phyloP scores from a whole-genome alignment of 2,329 filamentous ascomycete species.

The Fulvia fulva region DNA sequence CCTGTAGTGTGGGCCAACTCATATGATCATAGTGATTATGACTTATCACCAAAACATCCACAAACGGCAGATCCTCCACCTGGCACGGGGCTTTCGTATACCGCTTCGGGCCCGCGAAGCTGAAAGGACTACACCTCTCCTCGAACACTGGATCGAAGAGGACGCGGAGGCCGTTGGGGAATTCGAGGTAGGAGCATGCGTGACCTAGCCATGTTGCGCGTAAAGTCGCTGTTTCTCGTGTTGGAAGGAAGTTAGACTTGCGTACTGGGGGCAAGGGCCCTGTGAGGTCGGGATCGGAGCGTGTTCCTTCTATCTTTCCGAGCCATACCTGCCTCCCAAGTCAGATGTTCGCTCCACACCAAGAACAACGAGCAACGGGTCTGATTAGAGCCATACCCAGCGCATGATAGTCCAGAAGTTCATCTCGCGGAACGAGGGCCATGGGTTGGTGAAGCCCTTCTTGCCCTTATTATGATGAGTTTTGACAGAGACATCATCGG shows the following conservation, averaged over 20 bases:
- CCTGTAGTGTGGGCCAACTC: conserved; percentile 68
- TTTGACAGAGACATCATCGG: conserved; percentile 45
- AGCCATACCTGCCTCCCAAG: conserved; percentile 40
- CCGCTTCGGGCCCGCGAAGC: conserved; percentile 66
- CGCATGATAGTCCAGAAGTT: conserved; percentile 32
- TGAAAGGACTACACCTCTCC: conserved; percentile 74
- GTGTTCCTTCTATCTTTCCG: conserved; percentile 48
- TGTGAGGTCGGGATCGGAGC: conserved; percentile 56
- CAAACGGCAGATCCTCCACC: conserved; percentile 69
- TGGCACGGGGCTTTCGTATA: conserved; percentile 74
- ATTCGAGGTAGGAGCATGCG: conserved; percentile 90
- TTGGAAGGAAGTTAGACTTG: conserved; percentile 63
- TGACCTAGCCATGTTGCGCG: conserved; percentile 94
- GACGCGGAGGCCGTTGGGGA: conserved; percentile 77
- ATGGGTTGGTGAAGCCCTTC: conserved; percentile 56
- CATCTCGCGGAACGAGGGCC: conserved; percentile 49
- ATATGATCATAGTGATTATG: conserved; percentile 92
- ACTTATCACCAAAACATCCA: conserved; percentile 73
- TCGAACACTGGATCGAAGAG: conserved; percentile 94
- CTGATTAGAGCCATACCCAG: conserved; percentile 39
- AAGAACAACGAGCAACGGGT: too few relatives aligned
- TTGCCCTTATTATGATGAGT: conserved; percentile 51
- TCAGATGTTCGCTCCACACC: too few relatives aligned
- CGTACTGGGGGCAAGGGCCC: conserved; percentile 64
- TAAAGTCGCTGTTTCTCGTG: conserved; percentile 54